Evolutionary conservation across 495 filamentous ascomycete genomes (phyloP).

Genomic region (Melanomma pulvis-pyrius): DNA sequence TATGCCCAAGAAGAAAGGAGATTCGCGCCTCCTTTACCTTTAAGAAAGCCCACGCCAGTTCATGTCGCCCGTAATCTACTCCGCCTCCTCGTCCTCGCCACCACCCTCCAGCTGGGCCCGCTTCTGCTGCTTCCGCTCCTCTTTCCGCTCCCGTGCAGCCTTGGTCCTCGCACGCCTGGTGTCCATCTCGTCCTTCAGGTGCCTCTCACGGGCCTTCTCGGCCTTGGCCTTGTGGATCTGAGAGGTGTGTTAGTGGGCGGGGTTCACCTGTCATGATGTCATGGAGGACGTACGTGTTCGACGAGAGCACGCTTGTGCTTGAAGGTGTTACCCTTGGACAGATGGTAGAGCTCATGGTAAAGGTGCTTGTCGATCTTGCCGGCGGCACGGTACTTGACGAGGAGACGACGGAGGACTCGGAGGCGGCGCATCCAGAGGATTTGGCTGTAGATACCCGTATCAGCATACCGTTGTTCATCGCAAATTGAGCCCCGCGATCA

Average conservation of each 20-base stretch:
- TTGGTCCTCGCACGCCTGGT: constrained; percentile 99
- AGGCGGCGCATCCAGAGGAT: constrained; percentile 99
- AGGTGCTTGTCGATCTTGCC: constrained; percentile 99
- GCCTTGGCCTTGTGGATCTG: constrained; percentile 99
- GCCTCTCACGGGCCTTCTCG: constrained; percentile 91
- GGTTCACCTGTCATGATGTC: constrained; percentile 40
- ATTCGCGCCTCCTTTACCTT: constrained; percentile 22
- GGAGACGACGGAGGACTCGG: constrained; percentile 95
- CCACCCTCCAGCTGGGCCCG: constrained; percentile 77
- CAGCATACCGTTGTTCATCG: constrained; percentile 27
- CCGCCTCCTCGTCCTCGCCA: constrained; percentile 51
- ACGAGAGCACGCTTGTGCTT: constrained; percentile 99
- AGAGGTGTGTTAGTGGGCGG: constrained; percentile 14
- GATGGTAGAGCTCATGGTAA: constrained; percentile 99
- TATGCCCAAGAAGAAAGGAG: constrained; percentile 34
- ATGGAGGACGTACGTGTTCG: constrained; percentile 85
- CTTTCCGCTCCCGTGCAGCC: constrained; percentile 96
- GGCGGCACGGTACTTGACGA: constrained; percentile 98
- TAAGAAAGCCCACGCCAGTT: constrained; percentile 39
- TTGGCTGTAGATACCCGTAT: constrained; percentile 60
- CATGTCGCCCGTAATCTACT: constrained; percentile 33
- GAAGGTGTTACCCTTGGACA: constrained; percentile 99
- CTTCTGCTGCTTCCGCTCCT: constrained; percentile 87
- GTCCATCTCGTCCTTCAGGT: constrained; percentile 99
- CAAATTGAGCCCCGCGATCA: not conserved